phyloP scores from a whole-genome alignment of 768 basidiomycete genomes.

The Auricularia sp. region DNA sequence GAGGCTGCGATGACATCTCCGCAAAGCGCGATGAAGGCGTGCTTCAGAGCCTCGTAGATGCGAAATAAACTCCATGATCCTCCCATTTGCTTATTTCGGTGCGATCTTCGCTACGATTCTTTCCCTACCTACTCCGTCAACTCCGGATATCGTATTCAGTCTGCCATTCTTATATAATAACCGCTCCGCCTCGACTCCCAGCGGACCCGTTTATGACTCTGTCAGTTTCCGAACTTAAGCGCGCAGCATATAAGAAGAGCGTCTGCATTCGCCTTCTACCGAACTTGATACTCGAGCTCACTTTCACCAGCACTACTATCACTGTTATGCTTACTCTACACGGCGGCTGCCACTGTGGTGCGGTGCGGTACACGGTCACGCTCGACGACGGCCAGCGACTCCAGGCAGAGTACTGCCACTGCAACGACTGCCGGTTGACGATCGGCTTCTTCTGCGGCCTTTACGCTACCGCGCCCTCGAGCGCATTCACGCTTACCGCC shows the following conservation, averaged over 20 bases:
- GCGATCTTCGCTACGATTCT: no score
- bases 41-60: background rate
- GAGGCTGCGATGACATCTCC: constrained; percentile 16
- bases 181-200: no score
- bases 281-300: no score
- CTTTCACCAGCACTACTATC: background rate
- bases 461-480: background rate
- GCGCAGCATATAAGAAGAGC: no score
- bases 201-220: no score
- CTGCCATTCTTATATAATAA: no score
- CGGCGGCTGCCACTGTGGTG: background rate
- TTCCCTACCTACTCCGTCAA: no score
- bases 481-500: background rate
- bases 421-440: background rate
- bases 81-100: no score
- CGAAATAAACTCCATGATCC: background rate
- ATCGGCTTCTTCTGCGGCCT: background rate
- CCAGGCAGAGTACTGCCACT: background rate
- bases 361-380: background rate
- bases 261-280: no score
- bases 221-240: no score
- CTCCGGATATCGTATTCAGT: no score
- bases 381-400: background rate
- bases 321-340: background rate
- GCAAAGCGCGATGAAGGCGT: background rate